These are phyloP conservation scores for Lophium mytilinum DNA, from an alignment of 495 filamentous ascomycete species.

Conservation along the genomic window DNA sequence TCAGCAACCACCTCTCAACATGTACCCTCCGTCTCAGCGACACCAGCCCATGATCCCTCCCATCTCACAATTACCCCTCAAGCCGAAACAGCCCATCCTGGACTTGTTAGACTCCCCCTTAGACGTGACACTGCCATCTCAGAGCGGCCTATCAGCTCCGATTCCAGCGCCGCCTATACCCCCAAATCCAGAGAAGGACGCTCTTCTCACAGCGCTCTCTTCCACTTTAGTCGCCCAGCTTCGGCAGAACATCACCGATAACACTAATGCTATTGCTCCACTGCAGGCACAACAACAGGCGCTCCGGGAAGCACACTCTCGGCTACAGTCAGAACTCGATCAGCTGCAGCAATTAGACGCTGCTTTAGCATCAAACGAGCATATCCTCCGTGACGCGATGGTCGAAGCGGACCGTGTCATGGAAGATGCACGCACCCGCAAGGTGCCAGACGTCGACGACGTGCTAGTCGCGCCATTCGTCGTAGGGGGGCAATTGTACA, in stretches of 20 bases:
- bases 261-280: conserved; percentile 60
- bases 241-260: conserved; percentile 53
- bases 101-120: conserved; percentile 68
- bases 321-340: conserved; percentile 62
- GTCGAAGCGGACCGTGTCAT: conserved; percentile 74
- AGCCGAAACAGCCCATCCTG: conserved; percentile 41
- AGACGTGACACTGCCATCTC: conserved; percentile 55
- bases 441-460: conserved; percentile 68
- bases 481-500: conserved; percentile 86
- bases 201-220: conserved; percentile 70
- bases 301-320: conserved; percentile 56
- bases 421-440: conserved; percentile 47
- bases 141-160: conserved; percentile 33
- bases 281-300: conserved; percentile 73
- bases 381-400: conserved; percentile 66
- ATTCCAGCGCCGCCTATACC: conserved; percentile 75
- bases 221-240: conserved; percentile 58
- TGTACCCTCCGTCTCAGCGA: conserved; percentile 3
- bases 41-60: conserved; percentile 16
- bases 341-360: conserved; percentile 59
- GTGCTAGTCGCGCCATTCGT: conserved; percentile 90
- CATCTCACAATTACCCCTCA: conserved; percentile 12
- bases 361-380: conserved; percentile 66
- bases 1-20: conserved; percentile 7
- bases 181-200: conserved; percentile 93